These are phyloP conservation scores for Tremella fuciformis DNA, from an alignment of 768 basidiomycete species.

Conservation along the genomic window DNA sequence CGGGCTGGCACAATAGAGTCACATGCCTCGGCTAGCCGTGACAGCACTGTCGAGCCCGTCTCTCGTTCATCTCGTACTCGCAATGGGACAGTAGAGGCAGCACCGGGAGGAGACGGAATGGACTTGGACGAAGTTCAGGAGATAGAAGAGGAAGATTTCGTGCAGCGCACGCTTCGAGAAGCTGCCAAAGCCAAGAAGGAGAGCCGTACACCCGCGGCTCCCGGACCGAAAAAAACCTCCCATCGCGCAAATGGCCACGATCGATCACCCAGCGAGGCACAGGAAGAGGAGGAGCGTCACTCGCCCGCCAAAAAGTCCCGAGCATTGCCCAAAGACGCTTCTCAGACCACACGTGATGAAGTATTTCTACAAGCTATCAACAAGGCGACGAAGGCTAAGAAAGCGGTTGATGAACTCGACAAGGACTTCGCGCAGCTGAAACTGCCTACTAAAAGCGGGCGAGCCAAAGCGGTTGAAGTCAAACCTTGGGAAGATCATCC, in stretches of 20 bases:
- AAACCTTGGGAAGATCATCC: conserved; percentile 24
- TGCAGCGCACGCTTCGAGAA: conserved; percentile 27
- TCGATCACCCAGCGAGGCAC: not conserved
- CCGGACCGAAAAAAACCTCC: not conserved
- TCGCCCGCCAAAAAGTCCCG: not conserved
- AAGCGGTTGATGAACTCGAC: conserved; percentile 47
- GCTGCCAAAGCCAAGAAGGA: conserved; percentile 22
- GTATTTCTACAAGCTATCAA: conserved; percentile 44
- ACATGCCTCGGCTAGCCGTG: not conserved
- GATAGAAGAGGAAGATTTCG: conserved; percentile 32
- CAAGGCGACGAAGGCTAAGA: conserved; percentile 39
- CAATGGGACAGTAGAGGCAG: not conserved
- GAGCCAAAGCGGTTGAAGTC: conserved; percentile 9
- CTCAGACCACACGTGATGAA: conserved; percentile 31
- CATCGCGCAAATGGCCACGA: not conserved
- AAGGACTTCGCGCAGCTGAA: conserved; percentile 48
- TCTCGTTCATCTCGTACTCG: not conserved
- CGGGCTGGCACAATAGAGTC: conserved; percentile 12
- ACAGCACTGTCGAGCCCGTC: conserved; percentile 3
- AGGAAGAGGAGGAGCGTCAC: not conserved
- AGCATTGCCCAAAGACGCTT: not conserved
- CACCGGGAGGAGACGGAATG: conserved; percentile 21
- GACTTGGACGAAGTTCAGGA: conserved; percentile 31
- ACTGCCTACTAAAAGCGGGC: conserved; percentile 35
- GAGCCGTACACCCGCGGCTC: conserved; percentile 12